Percentiles rank a stretch among this genome's conserved stretches.
These are phyloP conservation scores for Backusella macrospora DNA, from an alignment of 192 early-diverging fungal genomes.

Conservation along the genomic window DNA sequence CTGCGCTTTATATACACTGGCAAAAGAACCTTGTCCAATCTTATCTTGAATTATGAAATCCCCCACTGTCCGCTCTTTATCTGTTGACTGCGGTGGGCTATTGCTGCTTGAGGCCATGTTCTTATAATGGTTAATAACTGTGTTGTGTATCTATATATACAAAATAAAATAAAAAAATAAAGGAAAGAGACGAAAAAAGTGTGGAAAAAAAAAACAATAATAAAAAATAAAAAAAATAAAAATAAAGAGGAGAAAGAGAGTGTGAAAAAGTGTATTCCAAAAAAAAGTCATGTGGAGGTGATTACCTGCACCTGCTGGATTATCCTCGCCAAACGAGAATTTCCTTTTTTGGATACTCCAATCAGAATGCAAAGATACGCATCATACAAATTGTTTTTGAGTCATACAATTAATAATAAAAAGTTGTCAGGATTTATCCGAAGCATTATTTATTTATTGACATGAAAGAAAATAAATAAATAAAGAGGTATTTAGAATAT, in stretches of 20 bases:
- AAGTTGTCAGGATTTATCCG: too few relatives aligned
- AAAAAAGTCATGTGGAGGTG: constrained; percentile 2
- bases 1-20: constrained; percentile 84
- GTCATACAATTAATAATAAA: too few relatives aligned
- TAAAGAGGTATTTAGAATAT: too few relatives aligned
- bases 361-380: neutral
- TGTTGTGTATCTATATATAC: neutral
- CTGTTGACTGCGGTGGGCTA: neutral
- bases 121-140: neutral
- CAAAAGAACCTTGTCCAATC: constrained; percentile 96
- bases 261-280: neutral
- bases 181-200: neutral
- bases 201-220: too few relatives aligned
- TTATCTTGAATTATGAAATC: constrained; percentile 79
- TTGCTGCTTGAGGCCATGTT: neutral
- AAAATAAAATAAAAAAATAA: neutral
- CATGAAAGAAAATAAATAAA: too few relatives aligned
- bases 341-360: neutral
- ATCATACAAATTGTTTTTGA: neutral
- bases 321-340: neutral
- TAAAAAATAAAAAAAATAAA: too few relatives aligned
- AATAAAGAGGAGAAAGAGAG: too few relatives aligned
- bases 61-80: constrained; percentile 53
- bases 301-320: constrained; percentile 8
- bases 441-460: too few relatives aligned